Conservation (phyloP, 2,329 filamentous ascomycete species). For the Paecilomyces dactylethromorphus region DNA sequence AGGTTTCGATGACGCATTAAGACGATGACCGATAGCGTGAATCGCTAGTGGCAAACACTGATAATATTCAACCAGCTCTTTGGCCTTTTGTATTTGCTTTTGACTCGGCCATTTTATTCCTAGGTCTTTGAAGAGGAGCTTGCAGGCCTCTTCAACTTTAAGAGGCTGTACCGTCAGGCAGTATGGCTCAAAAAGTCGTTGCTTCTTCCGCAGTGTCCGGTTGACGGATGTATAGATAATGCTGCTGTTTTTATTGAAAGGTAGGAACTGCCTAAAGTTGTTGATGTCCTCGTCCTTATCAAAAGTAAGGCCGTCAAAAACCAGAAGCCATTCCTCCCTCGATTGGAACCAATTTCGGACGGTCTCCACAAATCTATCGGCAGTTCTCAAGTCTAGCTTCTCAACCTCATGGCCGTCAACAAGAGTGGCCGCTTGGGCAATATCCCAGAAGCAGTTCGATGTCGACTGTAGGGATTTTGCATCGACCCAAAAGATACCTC, state of each 20-base stretch:
- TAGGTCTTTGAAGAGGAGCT: slow-evolving; percentile 57
- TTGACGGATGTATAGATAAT: slow-evolving; percentile 65
- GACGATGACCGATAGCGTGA: slow-evolving; percentile 57
- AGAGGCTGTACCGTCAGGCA: slow-evolving; percentile 52
- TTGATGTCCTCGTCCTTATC: slow-evolving; percentile 47
- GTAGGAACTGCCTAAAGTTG: slow-evolving; percentile 54
- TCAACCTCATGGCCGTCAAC: slow-evolving; percentile 36
- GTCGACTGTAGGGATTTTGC: slow-evolving; percentile 55
- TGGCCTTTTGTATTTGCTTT: slow-evolving; percentile 51
- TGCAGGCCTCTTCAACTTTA: slow-evolving; percentile 51
- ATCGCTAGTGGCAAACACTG: slow-evolving; percentile 62
- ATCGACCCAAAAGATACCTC: slow-evolving; percentile 65
- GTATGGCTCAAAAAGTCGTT: slow-evolving; percentile 55
- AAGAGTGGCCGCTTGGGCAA: slow-evolving; percentile 52
- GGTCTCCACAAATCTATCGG: slow-evolving; percentile 47
- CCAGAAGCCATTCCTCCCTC: slow-evolving; percentile 58
- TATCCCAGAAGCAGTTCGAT: slow-evolving; percentile 59
- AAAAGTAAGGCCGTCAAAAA: slow-evolving; percentile 62
- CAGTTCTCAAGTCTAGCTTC: slow-evolving; percentile 32
- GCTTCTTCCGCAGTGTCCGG: slow-evolving; percentile 47
- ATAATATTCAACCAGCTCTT: slow-evolving; percentile 58
- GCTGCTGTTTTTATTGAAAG: slow-evolving; percentile 55
- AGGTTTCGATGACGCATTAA: slow-evolving; percentile 56
- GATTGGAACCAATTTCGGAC: slow-evolving; percentile 58
- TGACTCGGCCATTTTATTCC: slow-evolving; percentile 50